Percentiles rank a stretch among this genome's conserved stretches.
Conservation (phyloP, 495 filamentous ascomycete species). For the Aspergillus ostianus region DNA sequence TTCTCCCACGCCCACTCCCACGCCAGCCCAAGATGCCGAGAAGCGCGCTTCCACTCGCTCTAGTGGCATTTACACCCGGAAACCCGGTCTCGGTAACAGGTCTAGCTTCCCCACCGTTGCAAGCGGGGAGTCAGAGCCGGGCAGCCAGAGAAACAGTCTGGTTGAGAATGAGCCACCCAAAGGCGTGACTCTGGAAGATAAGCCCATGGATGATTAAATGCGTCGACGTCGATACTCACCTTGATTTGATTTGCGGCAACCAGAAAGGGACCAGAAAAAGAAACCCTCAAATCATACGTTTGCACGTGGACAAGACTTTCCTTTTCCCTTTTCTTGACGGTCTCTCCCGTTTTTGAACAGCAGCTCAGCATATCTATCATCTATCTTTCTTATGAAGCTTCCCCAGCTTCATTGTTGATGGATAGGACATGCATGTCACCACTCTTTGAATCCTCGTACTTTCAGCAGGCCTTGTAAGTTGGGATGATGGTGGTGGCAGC, state of each 20-base stretch:
- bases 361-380: not conserved
- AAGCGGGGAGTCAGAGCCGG: constrained; percentile 31
- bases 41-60: constrained; percentile 48
- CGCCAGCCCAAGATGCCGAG: constrained; percentile 37
- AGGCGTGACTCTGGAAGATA: constrained; percentile 78
- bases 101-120: constrained; percentile 38
- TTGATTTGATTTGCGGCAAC: not conserved
- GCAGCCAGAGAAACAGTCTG: constrained; percentile 48
- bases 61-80: constrained; percentile 33
- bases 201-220: constrained; percentile 71
- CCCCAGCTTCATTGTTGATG: not conserved
- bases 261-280: not conserved
- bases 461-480: constrained; percentile 17
- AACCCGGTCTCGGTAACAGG: constrained; percentile 43
- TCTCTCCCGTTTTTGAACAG: not conserved
- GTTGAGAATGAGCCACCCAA: constrained; percentile 43
- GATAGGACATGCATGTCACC: not conserved
- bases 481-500: constrained; percentile 1
- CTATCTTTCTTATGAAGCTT: not conserved
- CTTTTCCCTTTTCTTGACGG: not conserved
- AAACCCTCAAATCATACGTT: not conserved
- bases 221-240: constrained; percentile 1
- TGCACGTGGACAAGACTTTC: not conserved
- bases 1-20: constrained; percentile 41
- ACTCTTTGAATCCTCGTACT: constrained; percentile 4